Percentiles rank a stretch among this genome's conserved stretches.
These are phyloP conservation scores for Sugiyamaella lignohabitans DNA, from an alignment of 805 yeast species.

Conservation along the genomic window DNA sequence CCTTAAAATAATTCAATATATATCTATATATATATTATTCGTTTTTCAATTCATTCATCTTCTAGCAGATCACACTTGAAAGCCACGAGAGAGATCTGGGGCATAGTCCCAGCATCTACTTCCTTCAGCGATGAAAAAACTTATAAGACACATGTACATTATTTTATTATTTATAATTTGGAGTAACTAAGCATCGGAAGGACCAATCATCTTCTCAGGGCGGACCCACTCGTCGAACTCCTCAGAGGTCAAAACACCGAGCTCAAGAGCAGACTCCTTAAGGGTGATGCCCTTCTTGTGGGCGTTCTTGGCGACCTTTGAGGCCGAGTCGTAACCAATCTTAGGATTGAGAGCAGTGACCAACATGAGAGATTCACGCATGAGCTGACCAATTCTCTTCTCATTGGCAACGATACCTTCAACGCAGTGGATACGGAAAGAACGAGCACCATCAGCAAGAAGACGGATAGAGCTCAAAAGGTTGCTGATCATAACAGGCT, in stretches of 20 bases:
- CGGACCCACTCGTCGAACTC: slow-evolving; percentile 96
- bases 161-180: too few species aligned
- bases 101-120: too few species aligned
- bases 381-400: slow-evolving; percentile 76
- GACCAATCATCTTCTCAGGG: slow-evolving; percentile 98
- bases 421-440: slow-evolving; percentile 92
- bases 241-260: slow-evolving; percentile 35
- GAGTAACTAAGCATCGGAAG: too few species aligned
- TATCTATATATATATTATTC: too few species aligned
- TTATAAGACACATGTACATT: too few species aligned
- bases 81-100: too few species aligned
- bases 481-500: slow-evolving; percentile 92
- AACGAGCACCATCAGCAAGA: slow-evolving; percentile 79
- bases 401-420: slow-evolving; percentile 88
- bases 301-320: slow-evolving; percentile 97
- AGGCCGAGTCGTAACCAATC: slow-evolving; percentile 96
- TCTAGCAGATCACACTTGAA: too few species aligned
- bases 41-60: too few species aligned
- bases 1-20: slow-evolving; percentile 29
- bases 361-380: slow-evolving; percentile 95
- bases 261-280: slow-evolving; percentile 91
- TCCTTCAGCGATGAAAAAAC: too few species aligned
- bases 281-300: slow-evolving; percentile 96
- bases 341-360: slow-evolving; percentile 98
- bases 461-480: slow-evolving; percentile 81